These are phyloP conservation scores for Aspergillus quadricinctus DNA, from an alignment of 2,329 filamentous ascomycete genomes.

Conservation along the genomic window DNA sequence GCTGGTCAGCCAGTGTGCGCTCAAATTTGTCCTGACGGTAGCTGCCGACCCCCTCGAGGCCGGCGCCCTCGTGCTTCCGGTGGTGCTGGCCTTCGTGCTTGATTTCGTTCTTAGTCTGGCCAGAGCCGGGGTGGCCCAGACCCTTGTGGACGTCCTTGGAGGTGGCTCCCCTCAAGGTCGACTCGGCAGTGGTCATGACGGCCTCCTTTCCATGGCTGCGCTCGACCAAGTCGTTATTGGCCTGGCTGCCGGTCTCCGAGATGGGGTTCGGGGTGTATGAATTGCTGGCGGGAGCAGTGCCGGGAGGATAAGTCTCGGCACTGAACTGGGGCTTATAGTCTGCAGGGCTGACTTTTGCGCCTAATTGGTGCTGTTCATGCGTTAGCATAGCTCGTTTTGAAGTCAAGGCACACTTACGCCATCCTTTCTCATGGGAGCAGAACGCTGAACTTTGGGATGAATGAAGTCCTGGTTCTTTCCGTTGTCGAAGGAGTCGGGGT, in stretches of 20 bases:
- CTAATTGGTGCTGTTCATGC: slow-evolving; percentile 56
- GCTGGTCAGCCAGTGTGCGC: slow-evolving; percentile 21
- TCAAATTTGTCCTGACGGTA: slow-evolving; percentile 19
- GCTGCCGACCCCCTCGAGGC: slow-evolving; percentile 44
- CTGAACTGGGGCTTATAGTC: slow-evolving; percentile 62
- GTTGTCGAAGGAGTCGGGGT: slow-evolving; percentile 49
- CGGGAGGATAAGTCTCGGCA: slow-evolving; percentile 56
- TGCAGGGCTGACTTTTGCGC: slow-evolving; percentile 52
- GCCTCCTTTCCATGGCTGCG: slow-evolving; percentile 39
- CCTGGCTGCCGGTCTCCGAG: slow-evolving; percentile 34
- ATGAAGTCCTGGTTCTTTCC: slow-evolving; percentile 53
- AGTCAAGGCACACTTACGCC: slow-evolving; percentile 45
- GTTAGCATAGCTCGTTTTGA: neutral
- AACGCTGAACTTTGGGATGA: slow-evolving; percentile 45
- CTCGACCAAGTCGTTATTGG: slow-evolving; percentile 37
- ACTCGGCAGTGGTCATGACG: slow-evolving; percentile 40
- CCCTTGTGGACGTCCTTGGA: slow-evolving; percentile 52
- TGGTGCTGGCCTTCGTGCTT: slow-evolving; percentile 43
- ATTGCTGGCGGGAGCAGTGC: slow-evolving; percentile 55
- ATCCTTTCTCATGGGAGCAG: slow-evolving; percentile 49
- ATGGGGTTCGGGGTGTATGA: slow-evolving; percentile 46
- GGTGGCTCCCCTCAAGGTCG: slow-evolving; percentile 49
- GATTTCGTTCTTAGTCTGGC: slow-evolving; percentile 47
- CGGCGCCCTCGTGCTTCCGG: slow-evolving; percentile 39
- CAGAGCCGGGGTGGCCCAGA: slow-evolving; percentile 49